Evolutionary conservation across 169 alveolate species (phyloP), one percentile per base, ranked within the genome.

Genomic region (Eimeria necatrix): DNA sequence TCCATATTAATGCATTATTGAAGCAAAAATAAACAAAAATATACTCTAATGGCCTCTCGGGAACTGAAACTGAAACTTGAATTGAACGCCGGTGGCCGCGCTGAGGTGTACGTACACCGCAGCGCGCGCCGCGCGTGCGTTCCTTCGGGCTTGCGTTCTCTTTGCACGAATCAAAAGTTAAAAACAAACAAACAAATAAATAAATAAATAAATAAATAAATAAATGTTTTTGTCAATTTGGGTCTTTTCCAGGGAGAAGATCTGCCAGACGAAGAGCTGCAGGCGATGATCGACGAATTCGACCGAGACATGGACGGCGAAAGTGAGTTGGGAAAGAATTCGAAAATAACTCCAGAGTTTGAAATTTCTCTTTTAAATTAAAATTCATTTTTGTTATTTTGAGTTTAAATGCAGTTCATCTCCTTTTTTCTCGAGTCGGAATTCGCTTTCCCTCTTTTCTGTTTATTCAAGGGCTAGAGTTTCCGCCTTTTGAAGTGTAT

Each of bases 261-360:
- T 59, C 96, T 99, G 86, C 96, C 99, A 61, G 99, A 99, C 91
- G 99, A 99, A 52, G 99, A 99, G 94, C 98, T 99, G 61, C 99
- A 98, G 95, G 99, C 99, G 90, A 99, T 99, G 99, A 98, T 99
- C 68, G 99, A 99, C 93, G 99, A 99, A 95, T 99, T 99, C 86
- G 99, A 99, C 96, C 97, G 97, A 76, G 99, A 99, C 96, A 98
- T 99, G 94, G 99, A 99, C 97, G 99, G 99, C 9, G 99, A 97
- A 83, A 98, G 98, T 95, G 91, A 95, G 96, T 22, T 9, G 20
- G 3, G 32, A 6, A 16, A 14, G 0, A 32, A 22, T 4, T 22
- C 51, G 1, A 5, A 56, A 85, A 9, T 41, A 6, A 9, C 32
- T 41, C 53, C 32, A 10, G 24, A 61, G 16, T 61, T 12, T 8